Percentiles rank a stretch among this genome's conserved stretches.
phyloP scores from a whole-genome alignment of 2,329 filamentous ascomycete genomes.

The Alternaria conjuncta region DNA sequence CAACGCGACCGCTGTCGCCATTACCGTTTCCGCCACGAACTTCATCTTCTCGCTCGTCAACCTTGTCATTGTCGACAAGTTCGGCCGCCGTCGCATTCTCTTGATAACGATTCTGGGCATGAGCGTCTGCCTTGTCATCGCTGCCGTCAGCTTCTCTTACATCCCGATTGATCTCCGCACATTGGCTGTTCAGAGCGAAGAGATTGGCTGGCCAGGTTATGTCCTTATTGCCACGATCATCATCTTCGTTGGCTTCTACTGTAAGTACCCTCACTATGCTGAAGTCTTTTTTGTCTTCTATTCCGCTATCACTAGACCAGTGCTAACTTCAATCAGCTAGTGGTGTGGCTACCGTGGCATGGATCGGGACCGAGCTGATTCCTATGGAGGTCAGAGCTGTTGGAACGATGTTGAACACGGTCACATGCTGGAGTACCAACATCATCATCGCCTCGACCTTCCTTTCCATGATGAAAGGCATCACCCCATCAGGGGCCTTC shows the following conservation, averaged over 20 bases:
- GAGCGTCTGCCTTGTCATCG: constrained; percentile 71
- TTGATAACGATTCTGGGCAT: constrained; percentile 65
- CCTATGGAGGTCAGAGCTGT: constrained; percentile 48
- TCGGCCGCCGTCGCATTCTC: constrained; percentile 75
- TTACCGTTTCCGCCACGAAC: constrained; percentile 82
- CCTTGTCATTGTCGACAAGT: constrained; percentile 76
- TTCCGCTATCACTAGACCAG: background rate
- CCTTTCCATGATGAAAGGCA: constrained; percentile 49
- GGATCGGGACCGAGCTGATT: constrained; percentile 44
- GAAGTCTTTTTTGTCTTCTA: background rate
- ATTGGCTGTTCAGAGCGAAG: constrained; percentile 38
- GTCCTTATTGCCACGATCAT: constrained; percentile 48
- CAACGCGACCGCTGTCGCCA: constrained; percentile 78
- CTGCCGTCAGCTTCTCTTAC: constrained; percentile 74
- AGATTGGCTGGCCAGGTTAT: constrained; percentile 43
- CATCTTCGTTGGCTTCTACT: constrained; percentile 46
- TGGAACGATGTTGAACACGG: constrained; percentile 47
- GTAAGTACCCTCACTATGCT: background rate
- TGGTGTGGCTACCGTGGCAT: background rate
- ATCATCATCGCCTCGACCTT: constrained; percentile 49
- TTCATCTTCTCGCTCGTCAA: constrained; percentile 80
- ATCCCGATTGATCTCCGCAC: constrained; percentile 58
- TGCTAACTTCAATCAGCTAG: background rate
- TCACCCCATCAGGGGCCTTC: constrained; percentile 47
- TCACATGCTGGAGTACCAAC: constrained; percentile 43